Evolutionary conservation across 495 filamentous ascomycete species (phyloP).

Genomic region (Cercophora newfieldiana): DNA sequence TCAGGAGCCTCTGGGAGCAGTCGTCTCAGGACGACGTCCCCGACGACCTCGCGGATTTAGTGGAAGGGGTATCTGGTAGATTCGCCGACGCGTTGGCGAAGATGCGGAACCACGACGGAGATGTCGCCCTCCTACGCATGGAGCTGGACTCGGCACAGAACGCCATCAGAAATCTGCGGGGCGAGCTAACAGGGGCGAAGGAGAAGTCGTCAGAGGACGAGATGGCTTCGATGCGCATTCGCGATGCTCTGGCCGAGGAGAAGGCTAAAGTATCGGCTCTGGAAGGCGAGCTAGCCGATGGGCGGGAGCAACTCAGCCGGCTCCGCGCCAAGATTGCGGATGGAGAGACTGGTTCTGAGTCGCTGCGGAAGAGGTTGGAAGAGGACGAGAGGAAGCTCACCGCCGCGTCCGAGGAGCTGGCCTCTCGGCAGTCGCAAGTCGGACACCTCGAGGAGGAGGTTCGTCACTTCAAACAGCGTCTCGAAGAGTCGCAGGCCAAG

Average conservation of each 20-base stretch:
- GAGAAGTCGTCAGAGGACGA: constrained; percentile 53
- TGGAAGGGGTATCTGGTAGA: constrained; percentile 63
- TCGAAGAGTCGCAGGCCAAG: constrained; percentile 52
- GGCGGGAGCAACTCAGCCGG: constrained; percentile 62
- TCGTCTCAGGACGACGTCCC: constrained; percentile 60
- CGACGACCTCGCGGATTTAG: constrained; percentile 57
- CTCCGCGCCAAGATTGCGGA: constrained; percentile 69
- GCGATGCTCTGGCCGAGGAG: constrained; percentile 56
- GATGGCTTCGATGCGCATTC: constrained; percentile 39
- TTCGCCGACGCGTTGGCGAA: constrained; percentile 54
- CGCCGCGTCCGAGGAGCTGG: constrained; percentile 62
- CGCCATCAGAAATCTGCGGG: constrained; percentile 36
- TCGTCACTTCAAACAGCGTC: constrained; percentile 56
- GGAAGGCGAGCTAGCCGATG: constrained; percentile 64
- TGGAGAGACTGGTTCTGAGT: constrained; percentile 78
- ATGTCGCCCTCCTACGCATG: constrained; percentile 44
- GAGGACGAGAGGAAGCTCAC: constrained; percentile 67
- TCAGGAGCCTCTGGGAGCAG: constrained; percentile 63
- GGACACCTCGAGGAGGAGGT: constrained; percentile 68
- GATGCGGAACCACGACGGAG: constrained; percentile 44
- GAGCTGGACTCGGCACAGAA: constrained; percentile 46
- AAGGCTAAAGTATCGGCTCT: constrained; percentile 58
- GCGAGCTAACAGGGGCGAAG: constrained; percentile 43
- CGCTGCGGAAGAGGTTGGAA: constrained; percentile 65
- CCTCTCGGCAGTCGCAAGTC: constrained; percentile 63